Evolutionary conservation across 1,284 basidiomycete species (phyloP).

Genomic region (Cystobasidiaceae sp.): DNA sequence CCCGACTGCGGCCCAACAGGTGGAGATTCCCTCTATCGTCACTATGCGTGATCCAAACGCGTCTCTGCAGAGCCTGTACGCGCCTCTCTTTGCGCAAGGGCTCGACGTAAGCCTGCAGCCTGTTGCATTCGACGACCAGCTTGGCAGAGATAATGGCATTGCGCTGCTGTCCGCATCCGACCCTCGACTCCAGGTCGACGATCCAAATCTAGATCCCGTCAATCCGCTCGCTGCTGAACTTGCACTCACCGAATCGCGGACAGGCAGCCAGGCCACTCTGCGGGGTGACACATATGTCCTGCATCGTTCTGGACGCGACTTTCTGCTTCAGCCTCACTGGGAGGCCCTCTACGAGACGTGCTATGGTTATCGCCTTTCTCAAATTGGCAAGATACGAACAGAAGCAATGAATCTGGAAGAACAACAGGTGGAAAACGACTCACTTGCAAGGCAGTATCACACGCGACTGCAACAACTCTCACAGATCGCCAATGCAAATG

Average conservation of each 20-base stretch:
- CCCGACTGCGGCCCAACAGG: no score
- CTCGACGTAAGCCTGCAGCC: background rate
- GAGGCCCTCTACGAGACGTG: slow-evolving; percentile 11
- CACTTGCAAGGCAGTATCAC: slow-evolving; percentile 2
- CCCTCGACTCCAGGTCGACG: no score
- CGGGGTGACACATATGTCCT: background rate
- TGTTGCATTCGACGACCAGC: background rate
- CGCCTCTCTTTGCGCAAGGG: background rate
- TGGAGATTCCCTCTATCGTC: no score
- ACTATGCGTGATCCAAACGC: no score
- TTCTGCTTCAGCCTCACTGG: slow-evolving; percentile 2
- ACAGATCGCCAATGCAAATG: background rate
- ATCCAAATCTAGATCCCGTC: no score
- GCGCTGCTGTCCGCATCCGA: no score
- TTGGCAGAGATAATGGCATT: background rate
- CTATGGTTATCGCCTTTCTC: slow-evolving; percentile 13
- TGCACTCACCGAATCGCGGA: background rate
- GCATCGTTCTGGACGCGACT: background rate
- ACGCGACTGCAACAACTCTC: background rate
- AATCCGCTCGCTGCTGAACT: background rate
- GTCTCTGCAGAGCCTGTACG: no score
- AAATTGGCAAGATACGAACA: background rate
- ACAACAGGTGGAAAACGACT: no score
- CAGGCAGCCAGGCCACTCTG: no score
- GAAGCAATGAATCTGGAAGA: background rate